Evolutionary conservation across 1,284 basidiomycete species (phyloP), one percentile per base, ranked within the genome.

Genomic region (Golubevia pallescens): DNA sequence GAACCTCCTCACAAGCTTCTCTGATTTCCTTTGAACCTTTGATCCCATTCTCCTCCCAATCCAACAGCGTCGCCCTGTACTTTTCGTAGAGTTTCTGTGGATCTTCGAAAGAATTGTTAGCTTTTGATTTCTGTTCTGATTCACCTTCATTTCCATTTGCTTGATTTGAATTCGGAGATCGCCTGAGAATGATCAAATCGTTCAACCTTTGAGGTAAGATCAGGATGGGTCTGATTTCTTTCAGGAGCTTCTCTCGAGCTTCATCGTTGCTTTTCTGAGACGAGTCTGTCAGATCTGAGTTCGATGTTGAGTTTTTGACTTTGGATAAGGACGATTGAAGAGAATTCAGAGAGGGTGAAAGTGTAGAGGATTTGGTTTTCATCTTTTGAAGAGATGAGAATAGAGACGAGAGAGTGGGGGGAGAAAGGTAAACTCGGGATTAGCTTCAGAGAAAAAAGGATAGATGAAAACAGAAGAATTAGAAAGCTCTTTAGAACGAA

Each of bases 51-150:
- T 75, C 73, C 2, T 66, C 69, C 77, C 77, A 78, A 0, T 69
- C 69, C 5, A 75, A 73, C 13, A 78, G 60, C 1, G 77, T 75
- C 3, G 70, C 65, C 62, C 77, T 75, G 69, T 73, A 68, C 1
- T 67, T 70, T 2, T 73, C 70, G 73, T 75, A 78, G 13, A 77
- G 61, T 19, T 69, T 62, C 32, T 76, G 69, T n/a, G 76, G 74
- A 53, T 69, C 65, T 16, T 71, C 68, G 21, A 78, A 62, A n/a
- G n/a, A n/a, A n/a, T n/a, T n/a, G n/a, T n/a, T n/a, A 6, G 73
- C 76, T 1, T 19, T 58, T 1, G 16, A 13, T 5, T 54, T 23
- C 28, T 16, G 42, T 10, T 6, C 10, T n/a, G 19, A 8, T 52
- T 24, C 48, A 24, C 4, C 14, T 14, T 55, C n/a, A 6, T 3